These are phyloP conservation scores for Aspergillus glaucus DNA, from an alignment of 2,329 filamentous ascomycete genomes.

Conservation along the genomic window DNA sequence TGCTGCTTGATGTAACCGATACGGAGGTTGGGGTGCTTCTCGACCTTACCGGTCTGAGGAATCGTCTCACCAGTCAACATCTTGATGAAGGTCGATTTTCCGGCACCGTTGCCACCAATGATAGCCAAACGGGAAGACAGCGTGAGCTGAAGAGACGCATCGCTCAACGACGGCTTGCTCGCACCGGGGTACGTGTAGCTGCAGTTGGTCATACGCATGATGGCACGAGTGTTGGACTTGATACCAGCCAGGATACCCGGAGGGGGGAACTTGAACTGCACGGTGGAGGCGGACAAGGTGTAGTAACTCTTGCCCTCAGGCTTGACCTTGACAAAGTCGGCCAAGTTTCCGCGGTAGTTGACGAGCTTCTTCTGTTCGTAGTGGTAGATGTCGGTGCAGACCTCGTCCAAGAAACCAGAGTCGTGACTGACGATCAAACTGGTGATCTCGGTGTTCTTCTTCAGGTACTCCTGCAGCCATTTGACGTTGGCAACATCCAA, in stretches of 20 bases:
- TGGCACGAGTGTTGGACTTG: constrained; percentile 88
- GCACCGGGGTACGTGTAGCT: constrained; percentile 91
- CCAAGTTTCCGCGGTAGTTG: constrained; percentile 46
- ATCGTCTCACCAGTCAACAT: constrained; percentile 88
- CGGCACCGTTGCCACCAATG: constrained; percentile 94
- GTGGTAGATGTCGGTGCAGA: constrained; percentile 98
- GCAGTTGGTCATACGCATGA: constrained; percentile 89
- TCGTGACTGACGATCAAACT: constrained; percentile 98
- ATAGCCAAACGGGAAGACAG: constrained; percentile 92
- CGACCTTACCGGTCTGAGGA: constrained; percentile 75
- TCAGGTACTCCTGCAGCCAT: constrained; percentile 93
- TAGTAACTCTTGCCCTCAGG: constrained; percentile 98
- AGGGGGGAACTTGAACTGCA: constrained; percentile 96
- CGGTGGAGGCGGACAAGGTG: constrained; percentile 78
- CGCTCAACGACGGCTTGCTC: constrained; percentile 75
- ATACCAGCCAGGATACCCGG: constrained; percentile 91
- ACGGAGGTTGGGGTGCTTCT: constrained; percentile 97
- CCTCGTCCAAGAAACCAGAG: constrained; percentile 91
- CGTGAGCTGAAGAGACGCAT: constrained; percentile 80
- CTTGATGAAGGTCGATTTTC: constrained; percentile 98
- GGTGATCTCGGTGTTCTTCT: constrained; percentile 92
- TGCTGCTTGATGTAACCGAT: constrained; percentile 99
- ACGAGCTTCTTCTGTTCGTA: constrained; percentile 95
- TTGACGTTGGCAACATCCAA: constrained; percentile 93
- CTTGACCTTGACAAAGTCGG: constrained; percentile 73